Conservation (phyloP, 805 yeast genomes). For the Schwanniomyces occidentalis region DNA sequence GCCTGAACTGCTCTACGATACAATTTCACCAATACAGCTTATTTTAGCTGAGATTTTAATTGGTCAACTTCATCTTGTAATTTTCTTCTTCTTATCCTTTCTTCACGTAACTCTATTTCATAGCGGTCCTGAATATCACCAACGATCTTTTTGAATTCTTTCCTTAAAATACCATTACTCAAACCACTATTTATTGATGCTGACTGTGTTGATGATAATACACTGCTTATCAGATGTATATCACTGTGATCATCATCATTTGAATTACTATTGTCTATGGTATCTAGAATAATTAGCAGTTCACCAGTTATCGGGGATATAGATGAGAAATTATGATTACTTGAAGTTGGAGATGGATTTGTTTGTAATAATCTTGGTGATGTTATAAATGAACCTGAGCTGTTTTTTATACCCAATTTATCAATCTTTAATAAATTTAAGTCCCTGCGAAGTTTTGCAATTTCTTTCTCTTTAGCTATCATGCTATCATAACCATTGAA, state of each 20-base stretch:
- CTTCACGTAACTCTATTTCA: constrained; percentile 58
- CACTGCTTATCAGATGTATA: constrained; percentile 12
- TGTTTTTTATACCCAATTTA: constrained; percentile 33
- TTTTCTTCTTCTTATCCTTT: constrained; percentile 50
- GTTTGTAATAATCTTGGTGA: neutral
- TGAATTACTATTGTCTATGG: constrained; percentile 4
- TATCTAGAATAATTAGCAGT: neutral
- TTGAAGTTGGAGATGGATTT: neutral
- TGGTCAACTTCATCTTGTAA: constrained; percentile 29
- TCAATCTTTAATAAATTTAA: constrained; percentile 46
- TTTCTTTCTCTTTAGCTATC: constrained; percentile 37
- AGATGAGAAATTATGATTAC: neutral
- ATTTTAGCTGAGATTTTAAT: constrained; percentile 4
- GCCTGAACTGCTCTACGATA: no score
- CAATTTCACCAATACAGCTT: no score
- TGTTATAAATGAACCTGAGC: constrained; percentile 3
- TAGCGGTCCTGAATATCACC: constrained; percentile 60
- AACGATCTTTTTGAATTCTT: constrained; percentile 68
- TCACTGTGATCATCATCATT: constrained; percentile 21
- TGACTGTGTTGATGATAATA: constrained; percentile 15
- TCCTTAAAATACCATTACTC: constrained; percentile 57
- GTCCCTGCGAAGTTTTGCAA: constrained; percentile 45
- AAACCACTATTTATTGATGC: constrained; percentile 22
- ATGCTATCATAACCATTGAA: constrained; percentile 8
- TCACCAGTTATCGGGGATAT: constrained; percentile 14